These are phyloP conservation scores for Pelargonium australe DNA, from an alignment of 441 rosid genomes.

Conservation along the genomic window DNA sequence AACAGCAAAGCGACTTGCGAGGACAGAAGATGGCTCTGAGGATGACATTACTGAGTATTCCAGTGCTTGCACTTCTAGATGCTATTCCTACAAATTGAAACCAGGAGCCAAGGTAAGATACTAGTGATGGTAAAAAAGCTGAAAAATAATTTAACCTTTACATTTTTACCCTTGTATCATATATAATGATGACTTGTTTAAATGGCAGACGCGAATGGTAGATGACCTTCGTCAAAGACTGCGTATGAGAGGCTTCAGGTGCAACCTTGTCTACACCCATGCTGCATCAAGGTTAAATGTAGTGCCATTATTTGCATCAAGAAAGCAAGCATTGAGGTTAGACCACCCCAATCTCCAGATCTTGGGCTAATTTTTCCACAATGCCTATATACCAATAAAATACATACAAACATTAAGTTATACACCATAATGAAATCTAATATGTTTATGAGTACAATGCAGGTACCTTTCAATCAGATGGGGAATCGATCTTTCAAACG, in stretches of 20 bases:
- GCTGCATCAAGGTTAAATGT: constrained; percentile 67
- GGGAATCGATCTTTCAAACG: constrained; percentile 65
- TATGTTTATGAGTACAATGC: constrained; percentile 21
- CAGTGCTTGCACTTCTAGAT: constrained; percentile 50
- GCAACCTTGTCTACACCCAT: constrained; percentile 59
- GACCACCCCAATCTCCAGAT: constrained; percentile 5
- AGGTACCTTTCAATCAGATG: constrained; percentile 83
- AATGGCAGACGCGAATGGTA: constrained; percentile 51
- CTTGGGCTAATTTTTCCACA: not conserved
- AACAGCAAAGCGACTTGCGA: constrained; percentile 44
- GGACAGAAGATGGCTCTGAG: constrained; percentile 45
- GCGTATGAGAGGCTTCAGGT: constrained; percentile 81
- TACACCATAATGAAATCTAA: constrained; percentile 11
- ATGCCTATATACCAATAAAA: not conserved
- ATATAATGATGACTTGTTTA: constrained; percentile 19
- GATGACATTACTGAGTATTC: constrained; percentile 41
- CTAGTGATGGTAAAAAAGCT: not conserved
- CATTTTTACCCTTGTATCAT: constrained; percentile 10
- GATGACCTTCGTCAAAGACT: constrained; percentile 73
- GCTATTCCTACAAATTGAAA: constrained; percentile 57
- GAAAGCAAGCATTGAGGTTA: constrained; percentile 82
- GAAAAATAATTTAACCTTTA: not conserved
- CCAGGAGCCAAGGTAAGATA: constrained; percentile 58
- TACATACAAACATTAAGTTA: not conserved
- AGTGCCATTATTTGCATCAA: constrained; percentile 75